Evolutionary conservation across 306 rosid species (phyloP), one percentile per base, ranked within the genome.

Genomic region (Corylus heterophylla): DNA sequence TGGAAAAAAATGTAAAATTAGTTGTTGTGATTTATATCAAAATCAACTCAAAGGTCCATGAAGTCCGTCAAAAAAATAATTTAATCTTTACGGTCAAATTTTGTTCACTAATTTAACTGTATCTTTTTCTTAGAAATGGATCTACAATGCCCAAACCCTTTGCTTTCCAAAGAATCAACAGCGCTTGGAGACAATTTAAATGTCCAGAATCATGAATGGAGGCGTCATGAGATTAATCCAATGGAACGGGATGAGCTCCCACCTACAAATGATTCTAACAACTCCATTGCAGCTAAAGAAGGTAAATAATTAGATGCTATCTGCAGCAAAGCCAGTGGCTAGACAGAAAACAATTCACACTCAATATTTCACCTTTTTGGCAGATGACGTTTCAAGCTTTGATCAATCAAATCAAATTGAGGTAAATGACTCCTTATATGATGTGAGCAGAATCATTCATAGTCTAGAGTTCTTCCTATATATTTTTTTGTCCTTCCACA

Each of bases 331-430:
- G 66, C 55, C 51, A 49, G 29, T 47, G 59, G 67, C 61, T 71
- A 76, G 47, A 73, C 73, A 68, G 70, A 39, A 74, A 31, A 31
- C 76, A 68, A 54, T 52, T 76, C 64, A 79, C 72, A 79, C 12
- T 72, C 12, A 66, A 83, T 74, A 78, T 39, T 70, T 74, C 77
- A 67, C 50, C 4, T 27, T 31, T 80, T 74, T 79, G 77, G 62
- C 90, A 91, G 97, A 78, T 78, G 81, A 69, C 62, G 68, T 79
- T 85, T 79, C 89, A 73, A 51, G 71, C 81, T 77, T 83, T 85
- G 88, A 84, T 75, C 91, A 80, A 78, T 89, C 85, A 78, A 85
- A 85, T 82, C 91, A 89, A 85, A 83, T 76, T 74, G 82, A 74
- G 37, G 79, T 67, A 74, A 83, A 86, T 88, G 86, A 55, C 54